A percentile compares a stretch with the other conserved stretches of the same genome.
These are phyloP conservation scores for Oryza officinalis DNA, from an alignment of 176 grass and related monocot genomes.

Conservation along the genomic window DNA sequence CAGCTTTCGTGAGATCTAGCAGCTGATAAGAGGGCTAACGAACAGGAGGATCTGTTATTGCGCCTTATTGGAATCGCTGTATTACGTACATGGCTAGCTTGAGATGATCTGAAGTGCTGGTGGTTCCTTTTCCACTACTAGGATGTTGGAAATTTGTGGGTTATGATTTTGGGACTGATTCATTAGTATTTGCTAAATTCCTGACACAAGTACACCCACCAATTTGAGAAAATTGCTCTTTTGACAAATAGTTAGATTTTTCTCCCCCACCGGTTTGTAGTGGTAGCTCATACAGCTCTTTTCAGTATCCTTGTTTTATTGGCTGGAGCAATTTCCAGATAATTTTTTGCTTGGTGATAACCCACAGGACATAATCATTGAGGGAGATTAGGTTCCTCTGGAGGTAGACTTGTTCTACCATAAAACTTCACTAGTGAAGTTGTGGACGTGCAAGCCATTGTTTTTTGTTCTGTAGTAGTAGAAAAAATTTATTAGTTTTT, in stretches of 20 bases:
- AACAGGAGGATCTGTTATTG: conserved; percentile 21
- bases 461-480: not conserved
- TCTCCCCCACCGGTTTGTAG: not conserved
- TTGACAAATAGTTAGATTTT: not conserved
- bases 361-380: not conserved
- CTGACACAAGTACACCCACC: too few species aligned
- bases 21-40: not conserved
- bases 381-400: not conserved
- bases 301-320: conserved; percentile 10
- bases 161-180: not conserved
- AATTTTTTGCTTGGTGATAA: not conserved
- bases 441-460: not conserved
- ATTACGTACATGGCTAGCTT: not conserved
- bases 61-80: not conserved
- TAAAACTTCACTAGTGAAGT: not conserved
- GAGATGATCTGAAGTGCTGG: not conserved
- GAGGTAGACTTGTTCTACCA: not conserved
- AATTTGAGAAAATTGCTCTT: not conserved
- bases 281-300: not conserved
- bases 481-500: not conserved
- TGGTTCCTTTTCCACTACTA: not conserved
- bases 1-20: conserved; percentile 19
- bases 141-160: conserved; percentile 8
- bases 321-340: not conserved
- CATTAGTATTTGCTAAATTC: not conserved